Conservation (phyloP, 768 basidiomycete genomes). For the Lactifluus pinguis region DNA sequence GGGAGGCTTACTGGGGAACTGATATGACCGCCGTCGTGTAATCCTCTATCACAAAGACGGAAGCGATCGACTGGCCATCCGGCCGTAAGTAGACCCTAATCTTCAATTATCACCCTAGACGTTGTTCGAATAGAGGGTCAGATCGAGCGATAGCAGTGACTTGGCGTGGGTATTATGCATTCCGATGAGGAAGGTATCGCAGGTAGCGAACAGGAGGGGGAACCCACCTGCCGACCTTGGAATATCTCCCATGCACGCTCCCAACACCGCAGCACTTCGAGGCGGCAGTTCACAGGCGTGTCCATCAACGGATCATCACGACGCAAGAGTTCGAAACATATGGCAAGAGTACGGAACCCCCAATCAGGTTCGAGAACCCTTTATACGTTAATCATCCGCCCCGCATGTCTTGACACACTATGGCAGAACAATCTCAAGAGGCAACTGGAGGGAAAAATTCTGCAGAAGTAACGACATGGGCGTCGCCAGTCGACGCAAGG, state of each 20-base stretch:
- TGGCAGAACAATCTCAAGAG: neutral
- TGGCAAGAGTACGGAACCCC: neutral
- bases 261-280: neutral
- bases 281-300: neutral
- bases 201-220: neutral
- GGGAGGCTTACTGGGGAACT: neutral
- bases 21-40: neutral
- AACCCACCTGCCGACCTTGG: neutral
- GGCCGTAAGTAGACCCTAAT: neutral
- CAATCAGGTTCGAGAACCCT: neutral
- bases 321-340: neutral
- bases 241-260: neutral
- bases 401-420: neutral
- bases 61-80: neutral
- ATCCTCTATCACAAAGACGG: neutral
- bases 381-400: neutral
- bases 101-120: neutral
- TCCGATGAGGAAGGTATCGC: neutral
- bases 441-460: neutral
- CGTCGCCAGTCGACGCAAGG: neutral
- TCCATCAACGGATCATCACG: neutral
- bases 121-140: too few species aligned
- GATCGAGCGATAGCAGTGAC: neutral
- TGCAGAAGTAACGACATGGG: neutral
- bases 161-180: neutral